Conservation (phyloP, 345 rosid species). For the Melastoma malabathricum region DNA sequence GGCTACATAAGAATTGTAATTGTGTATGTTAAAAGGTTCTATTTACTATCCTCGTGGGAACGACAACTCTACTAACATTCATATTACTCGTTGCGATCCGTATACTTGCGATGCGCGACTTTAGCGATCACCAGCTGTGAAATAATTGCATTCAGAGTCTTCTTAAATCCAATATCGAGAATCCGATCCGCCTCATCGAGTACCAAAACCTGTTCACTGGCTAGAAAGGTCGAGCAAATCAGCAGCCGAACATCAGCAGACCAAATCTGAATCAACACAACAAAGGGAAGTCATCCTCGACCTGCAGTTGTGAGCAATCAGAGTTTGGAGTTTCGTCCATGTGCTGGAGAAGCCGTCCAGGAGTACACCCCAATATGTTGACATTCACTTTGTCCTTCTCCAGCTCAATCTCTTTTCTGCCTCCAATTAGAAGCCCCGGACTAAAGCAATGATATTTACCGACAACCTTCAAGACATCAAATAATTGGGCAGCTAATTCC, state of each 20-base stretch:
- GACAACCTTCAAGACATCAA: slow-evolving; percentile 56
- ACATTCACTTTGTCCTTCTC: slow-evolving; percentile 80
- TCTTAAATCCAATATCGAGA: slow-evolving; percentile 84
- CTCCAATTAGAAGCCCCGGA: slow-evolving; percentile 85
- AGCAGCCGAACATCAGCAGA: slow-evolving; percentile 7
- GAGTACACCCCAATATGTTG: slow-evolving; percentile 83
- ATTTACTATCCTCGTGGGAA: too few species aligned
- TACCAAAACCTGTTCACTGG: slow-evolving; percentile 63
- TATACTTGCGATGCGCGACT: too few species aligned
- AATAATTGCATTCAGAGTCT: slow-evolving; percentile 67
- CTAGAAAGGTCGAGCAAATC: slow-evolving; percentile 23
- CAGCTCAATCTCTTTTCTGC: slow-evolving; percentile 63
- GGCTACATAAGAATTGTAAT: too few species aligned
- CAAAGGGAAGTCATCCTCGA: slow-evolving; percentile 11
- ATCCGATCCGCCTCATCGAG: slow-evolving; percentile 98
- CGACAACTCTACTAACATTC: too few species aligned
- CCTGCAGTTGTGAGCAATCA: slow-evolving; percentile 90
- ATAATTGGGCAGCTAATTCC: slow-evolving; percentile 76
- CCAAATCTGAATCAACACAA: not conserved
- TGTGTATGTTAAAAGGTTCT: too few species aligned
- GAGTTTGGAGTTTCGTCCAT: slow-evolving; percentile 95
- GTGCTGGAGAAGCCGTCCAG: slow-evolving; percentile 93
- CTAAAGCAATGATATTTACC: slow-evolving; percentile 75
- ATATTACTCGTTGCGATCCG: too few species aligned
- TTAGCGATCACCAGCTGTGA: too few species aligned